Conservation (phyloP, 2,329 filamentous ascomycete species). For the Xylariales sp. region DNA sequence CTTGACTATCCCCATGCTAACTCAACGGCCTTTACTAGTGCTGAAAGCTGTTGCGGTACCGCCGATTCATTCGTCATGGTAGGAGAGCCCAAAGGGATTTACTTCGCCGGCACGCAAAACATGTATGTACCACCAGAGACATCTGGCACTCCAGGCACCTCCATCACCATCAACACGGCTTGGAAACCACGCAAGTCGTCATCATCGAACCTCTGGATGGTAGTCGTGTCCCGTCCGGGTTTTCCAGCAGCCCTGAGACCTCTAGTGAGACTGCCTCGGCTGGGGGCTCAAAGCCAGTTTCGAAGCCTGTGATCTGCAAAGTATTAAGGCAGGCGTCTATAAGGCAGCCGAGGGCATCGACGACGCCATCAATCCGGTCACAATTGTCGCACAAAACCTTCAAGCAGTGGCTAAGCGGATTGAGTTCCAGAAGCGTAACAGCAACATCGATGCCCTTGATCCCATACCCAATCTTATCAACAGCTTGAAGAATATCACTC, state of each 20-base stretch:
- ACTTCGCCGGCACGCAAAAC: conserved; percentile 10
- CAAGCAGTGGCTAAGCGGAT: conserved; percentile 7
- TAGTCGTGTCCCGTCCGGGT: conserved; percentile 2
- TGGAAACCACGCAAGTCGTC: conserved; percentile 11
- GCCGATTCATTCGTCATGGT: conserved; percentile 10
- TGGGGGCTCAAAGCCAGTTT: not conserved
- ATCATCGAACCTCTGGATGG: conserved; percentile 7
- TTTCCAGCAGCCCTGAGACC: not conserved
- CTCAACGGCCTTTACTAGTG: conserved; percentile 8
- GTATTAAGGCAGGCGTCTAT: conserved; percentile 8
- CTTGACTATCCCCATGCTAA: conserved; percentile 8
- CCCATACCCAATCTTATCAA: not conserved
- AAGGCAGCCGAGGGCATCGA: conserved; percentile 7
- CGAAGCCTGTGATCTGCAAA: conserved; percentile 8
- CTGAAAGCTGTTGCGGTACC: conserved; percentile 8
- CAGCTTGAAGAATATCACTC: not conserved
- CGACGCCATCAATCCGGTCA: conserved; percentile 8
- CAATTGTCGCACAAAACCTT: conserved; percentile 9
- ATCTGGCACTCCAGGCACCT: conserved; percentile 4
- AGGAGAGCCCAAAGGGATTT: conserved; percentile 11
- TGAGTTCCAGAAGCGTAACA: conserved; percentile 2
- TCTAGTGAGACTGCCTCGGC: not conserved
- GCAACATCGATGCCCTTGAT: not conserved
- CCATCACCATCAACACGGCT: conserved; percentile 6
- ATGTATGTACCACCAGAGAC: conserved; percentile 10